Percentiles rank a stretch among this genome's conserved stretches.
Conservation (phyloP, 768 basidiomycete species). For the Candolleomyces aberdarensis region DNA sequence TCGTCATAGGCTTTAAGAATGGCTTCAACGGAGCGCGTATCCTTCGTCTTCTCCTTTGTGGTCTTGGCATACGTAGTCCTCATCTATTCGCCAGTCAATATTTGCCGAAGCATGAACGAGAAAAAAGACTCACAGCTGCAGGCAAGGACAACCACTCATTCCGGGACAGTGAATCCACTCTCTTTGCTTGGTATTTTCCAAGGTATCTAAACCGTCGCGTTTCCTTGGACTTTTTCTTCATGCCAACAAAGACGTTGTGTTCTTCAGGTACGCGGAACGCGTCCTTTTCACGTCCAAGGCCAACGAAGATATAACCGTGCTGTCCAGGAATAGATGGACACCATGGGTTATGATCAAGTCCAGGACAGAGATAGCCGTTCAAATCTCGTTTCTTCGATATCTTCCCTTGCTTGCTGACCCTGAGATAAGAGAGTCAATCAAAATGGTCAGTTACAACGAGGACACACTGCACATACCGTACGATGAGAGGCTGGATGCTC, state of each 20-base stretch:
- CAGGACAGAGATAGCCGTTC: constrained; percentile 45
- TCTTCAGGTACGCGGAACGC: constrained; percentile 37
- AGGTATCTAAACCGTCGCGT: constrained; percentile 41
- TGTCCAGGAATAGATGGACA: constrained; percentile 44
- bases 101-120: neutral
- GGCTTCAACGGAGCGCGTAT: constrained; percentile 27
- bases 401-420: constrained; percentile 23
- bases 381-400: constrained; percentile 31
- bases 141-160: constrained; percentile 47
- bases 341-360: constrained; percentile 53
- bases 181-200: constrained; percentile 41
- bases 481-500: constrained; percentile 33
- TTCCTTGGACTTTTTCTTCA: constrained; percentile 22
- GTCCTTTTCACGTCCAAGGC: constrained; percentile 42
- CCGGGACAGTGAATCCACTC: constrained; percentile 37
- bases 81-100: constrained; percentile 19
- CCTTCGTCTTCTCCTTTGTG: constrained; percentile 37
- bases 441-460: neutral
- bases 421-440: constrained; percentile 6
- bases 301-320: constrained; percentile 57
- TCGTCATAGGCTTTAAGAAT: constrained; percentile 43
- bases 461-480: constrained; percentile 23
- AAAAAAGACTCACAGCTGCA: constrained; percentile 28
- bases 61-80: constrained; percentile 34
- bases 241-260: constrained; percentile 45